Evolutionary conservation across 2,329 filamentous ascomycete genomes (phyloP), one percentile per base, ranked within the genome.

Genomic region (Epichloe glyceriae): DNA sequence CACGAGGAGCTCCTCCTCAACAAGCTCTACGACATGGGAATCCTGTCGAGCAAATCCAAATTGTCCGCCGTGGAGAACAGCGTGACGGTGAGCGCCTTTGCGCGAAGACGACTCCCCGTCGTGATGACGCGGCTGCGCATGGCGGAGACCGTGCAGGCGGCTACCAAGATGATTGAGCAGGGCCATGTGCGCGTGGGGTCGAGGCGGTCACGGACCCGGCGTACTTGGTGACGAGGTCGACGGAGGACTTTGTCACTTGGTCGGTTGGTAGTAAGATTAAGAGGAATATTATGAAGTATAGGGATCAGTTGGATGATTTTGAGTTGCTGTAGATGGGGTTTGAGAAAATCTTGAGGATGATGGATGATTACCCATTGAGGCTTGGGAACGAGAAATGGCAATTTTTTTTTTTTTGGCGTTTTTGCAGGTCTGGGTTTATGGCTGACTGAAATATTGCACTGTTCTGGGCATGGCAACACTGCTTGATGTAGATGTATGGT

Each of bases 161-260:
- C 86, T 39, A 86, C 82, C 7, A 89, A 87, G 60, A 85, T 95
- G 68, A 86, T 97, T 52, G 91, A 97, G 73, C 88, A 95, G 64
- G 91, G 91, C 6, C 90, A 96, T 65, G 89, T 97, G 3, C 76
- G 91, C 46, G 88, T 95, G 1, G 91, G 12, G 90, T 88, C 0
- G 88, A 96, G 63, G 86, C 90, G 1, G 79, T 96, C 26, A 94
- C 87, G 2, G 91, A 97, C 64, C 83, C 89, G 30, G 90, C 89
- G 0, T 96, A 89, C 61, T 69, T 96, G 49, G 88, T 97, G 7
- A 93, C 88, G 38, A 76, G 90, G 57, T 86, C 82, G 54, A 88
- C 95, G 78, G 91, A 97, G 70, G 91, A 97, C 70, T 95, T 94
- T 65, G 86, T 97, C 17, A 96, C 91, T 0, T 97, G 91, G 91